Evolutionary conservation across 2,329 filamentous ascomycete genomes (phyloP), one percentile per base, ranked within the genome.

Genomic region (Fonsecaea pedrosoi): DNA sequence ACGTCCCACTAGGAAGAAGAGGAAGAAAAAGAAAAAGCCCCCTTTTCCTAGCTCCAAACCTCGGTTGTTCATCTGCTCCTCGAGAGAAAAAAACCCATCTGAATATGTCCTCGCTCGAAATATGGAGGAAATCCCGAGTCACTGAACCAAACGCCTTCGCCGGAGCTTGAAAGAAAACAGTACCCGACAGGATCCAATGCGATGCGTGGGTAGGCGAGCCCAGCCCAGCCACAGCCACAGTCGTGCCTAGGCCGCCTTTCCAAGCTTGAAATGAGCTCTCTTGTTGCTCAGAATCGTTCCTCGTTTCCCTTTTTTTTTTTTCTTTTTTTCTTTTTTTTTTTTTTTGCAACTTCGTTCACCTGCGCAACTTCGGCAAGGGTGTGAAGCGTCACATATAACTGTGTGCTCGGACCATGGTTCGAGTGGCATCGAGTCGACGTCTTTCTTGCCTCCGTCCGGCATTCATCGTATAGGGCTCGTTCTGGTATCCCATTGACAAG

Each of bases 351-450:
- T 25, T 25, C 25, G 25, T 12, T n/a, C 45, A 50, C 18, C 18
- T 50, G 45, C 45, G n/a, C 32, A 54, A 12, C 3, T 38, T 32
- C 32, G 15, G 25, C 42, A 35, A 30, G n/a, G 50, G 35, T 37
- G 35, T 25, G 25, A 50, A 32, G 25, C 48, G 15, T 68, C 68
- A 68, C 37, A 66, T 57, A 65, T 67, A 68, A 61, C 68, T 68
- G 48, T 58, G 61, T 37, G 69, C 59, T 64, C 68, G 66, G 63
- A 70, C 56, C 42, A 68, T 60, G 21, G 63, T 63, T 56, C 71
- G 62, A 35, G 68, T 72, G 12, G 70, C 68, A 55, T 72, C 71
- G 50, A 69, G 67, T n/a, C 69, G 69, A 40, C 71, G 69, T 57
- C 71, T 67, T 25, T 73, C 71, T 34, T 67, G 62, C 64, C 71